phyloP scores from a whole-genome alignment of 495 filamentous ascomycete species.

The Rostrohypoxylon terebratum region DNA sequence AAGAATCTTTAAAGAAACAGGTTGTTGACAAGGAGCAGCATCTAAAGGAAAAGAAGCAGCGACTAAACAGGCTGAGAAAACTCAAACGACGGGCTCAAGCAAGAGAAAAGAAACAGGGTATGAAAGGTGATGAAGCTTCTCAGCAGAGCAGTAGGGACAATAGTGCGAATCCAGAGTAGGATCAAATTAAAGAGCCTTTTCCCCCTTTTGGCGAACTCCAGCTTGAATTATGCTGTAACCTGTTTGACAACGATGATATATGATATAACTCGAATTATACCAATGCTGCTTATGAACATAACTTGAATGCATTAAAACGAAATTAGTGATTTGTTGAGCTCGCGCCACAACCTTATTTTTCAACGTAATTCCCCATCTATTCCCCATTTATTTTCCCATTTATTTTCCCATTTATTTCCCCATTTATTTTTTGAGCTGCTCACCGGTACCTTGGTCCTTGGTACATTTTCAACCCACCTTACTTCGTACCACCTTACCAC shows the following conservation, averaged over 20 bases:
- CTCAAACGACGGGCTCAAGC: conserved; percentile 63
- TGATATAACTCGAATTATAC: not conserved
- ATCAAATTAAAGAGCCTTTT: not conserved
- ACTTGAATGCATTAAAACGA: not conserved
- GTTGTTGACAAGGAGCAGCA: conserved; percentile 60
- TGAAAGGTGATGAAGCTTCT: conserved; percentile 36
- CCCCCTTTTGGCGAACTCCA: no score
- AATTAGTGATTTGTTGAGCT: conserved; percentile 16
- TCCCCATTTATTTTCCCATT: conserved; percentile 11
- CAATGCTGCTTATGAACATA: not conserved
- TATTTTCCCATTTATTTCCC: not conserved
- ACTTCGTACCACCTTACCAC: no score
- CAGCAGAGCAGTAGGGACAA: conserved; percentile 17
- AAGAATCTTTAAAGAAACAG: conserved; percentile 48
- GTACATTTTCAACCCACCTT: conserved; percentile 5
- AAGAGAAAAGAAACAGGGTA: conserved; percentile 59
- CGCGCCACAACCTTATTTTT: conserved; percentile 31
- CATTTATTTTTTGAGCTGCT: not conserved
- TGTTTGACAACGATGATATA: no score
- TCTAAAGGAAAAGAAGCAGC: conserved; percentile 65
- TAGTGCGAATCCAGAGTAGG: conserved; percentile 7
- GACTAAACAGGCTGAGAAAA: conserved; percentile 64
- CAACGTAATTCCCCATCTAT: not conserved
- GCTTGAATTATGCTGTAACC: no score
- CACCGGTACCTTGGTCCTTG: conserved; percentile 17